Evolutionary conservation across 108 stramenopile genomes (phyloP).

Genomic region (Chaetoceros muelleri): DNA sequence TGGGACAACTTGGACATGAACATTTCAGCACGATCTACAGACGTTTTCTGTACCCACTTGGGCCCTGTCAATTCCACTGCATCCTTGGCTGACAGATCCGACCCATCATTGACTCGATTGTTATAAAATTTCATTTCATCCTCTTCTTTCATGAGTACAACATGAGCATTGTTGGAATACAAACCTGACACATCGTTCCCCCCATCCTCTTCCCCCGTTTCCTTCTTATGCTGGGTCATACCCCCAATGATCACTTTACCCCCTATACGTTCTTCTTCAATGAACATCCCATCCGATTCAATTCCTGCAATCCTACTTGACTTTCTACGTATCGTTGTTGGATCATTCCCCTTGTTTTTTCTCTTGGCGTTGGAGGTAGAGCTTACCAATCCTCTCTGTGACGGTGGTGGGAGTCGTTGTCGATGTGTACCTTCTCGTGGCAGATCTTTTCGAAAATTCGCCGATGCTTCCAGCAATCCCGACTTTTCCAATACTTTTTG

Average conservation of each 20-base stretch:
- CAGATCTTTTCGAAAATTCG: conserved; percentile 7
- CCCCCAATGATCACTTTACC: not conserved
- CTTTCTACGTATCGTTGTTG: conserved; percentile 20
- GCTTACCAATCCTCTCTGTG: conserved; percentile 11
- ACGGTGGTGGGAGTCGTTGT: not conserved
- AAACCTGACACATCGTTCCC: too few relatives aligned
- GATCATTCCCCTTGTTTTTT: conserved; percentile 1
- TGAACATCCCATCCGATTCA: conserved; percentile 24
- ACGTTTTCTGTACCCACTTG: conserved; percentile 44
- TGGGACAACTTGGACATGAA: conserved; percentile 16
- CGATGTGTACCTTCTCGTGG: not conserved
- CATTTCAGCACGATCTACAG: conserved; percentile 21
- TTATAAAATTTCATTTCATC: conserved; percentile 24
- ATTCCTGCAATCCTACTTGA: conserved; percentile 36
- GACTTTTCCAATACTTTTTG: conserved; percentile 26
- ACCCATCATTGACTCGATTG: conserved; percentile 63
- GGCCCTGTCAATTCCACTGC: conserved; percentile 37
- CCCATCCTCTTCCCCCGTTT: not conserved
- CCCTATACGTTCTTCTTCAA: conserved; percentile 30
- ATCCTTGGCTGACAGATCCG: conserved; percentile 31
- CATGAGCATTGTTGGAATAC: too few relatives aligned
- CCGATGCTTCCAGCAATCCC: conserved; percentile 45
- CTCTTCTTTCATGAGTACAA: not conserved
- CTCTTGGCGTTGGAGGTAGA: conserved; percentile 3
- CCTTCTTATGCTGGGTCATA: not conserved